Percentiles rank a stretch among this genome's conserved stretches.
Conservation (phyloP, 352 stramenopile genomes). For the Pythium scleroteichum region DNA sequence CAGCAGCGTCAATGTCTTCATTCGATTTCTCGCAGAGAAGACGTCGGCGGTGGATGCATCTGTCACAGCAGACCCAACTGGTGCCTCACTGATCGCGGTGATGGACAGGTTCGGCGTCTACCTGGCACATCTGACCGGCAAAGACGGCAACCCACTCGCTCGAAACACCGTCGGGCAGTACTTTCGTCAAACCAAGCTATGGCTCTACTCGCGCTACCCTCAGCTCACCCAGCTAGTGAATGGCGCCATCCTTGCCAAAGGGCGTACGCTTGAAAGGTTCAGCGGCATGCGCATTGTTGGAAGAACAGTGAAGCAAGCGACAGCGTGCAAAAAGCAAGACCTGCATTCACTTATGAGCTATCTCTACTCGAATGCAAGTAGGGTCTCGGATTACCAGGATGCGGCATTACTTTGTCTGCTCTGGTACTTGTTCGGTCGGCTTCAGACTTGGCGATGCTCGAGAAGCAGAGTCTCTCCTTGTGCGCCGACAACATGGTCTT, state of each 20-base stretch:
- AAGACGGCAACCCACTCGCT: not conserved
- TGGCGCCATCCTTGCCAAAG: slow-evolving; percentile 14
- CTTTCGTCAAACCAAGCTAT: slow-evolving; percentile 24
- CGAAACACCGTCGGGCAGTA: slow-evolving; percentile 23
- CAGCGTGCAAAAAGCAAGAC: slow-evolving; percentile 18
- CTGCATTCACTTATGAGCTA: slow-evolving; percentile 6
- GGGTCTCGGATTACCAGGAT: slow-evolving; percentile 25
- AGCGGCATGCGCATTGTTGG: slow-evolving; percentile 1
- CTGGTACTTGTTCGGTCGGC: slow-evolving; percentile 27
- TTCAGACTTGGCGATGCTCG: slow-evolving; percentile 21
- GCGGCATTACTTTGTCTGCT: slow-evolving; percentile 20
- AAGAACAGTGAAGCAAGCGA: slow-evolving; percentile 9
- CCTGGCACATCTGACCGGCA: slow-evolving; percentile 15
- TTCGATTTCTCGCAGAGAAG: slow-evolving; percentile 13
- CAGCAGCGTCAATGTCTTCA: slow-evolving; percentile 22
- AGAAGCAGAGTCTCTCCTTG: slow-evolving; percentile 25
- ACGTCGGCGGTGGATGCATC: not conserved
- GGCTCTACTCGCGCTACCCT: slow-evolving; percentile 21
- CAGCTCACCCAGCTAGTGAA: slow-evolving; percentile 13
- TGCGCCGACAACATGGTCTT: slow-evolving; percentile 21
- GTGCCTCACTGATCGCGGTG: slow-evolving; percentile 14
- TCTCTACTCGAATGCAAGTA: slow-evolving; percentile 3
- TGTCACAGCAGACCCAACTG: slow-evolving; percentile 11
- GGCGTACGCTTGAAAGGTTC: slow-evolving; percentile 5
- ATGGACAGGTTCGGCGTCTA: slow-evolving; percentile 32